These are phyloP conservation scores for Pilasporangium apinafurcum DNA, from an alignment of 352 stramenopile genomes.

Conservation along the genomic window DNA sequence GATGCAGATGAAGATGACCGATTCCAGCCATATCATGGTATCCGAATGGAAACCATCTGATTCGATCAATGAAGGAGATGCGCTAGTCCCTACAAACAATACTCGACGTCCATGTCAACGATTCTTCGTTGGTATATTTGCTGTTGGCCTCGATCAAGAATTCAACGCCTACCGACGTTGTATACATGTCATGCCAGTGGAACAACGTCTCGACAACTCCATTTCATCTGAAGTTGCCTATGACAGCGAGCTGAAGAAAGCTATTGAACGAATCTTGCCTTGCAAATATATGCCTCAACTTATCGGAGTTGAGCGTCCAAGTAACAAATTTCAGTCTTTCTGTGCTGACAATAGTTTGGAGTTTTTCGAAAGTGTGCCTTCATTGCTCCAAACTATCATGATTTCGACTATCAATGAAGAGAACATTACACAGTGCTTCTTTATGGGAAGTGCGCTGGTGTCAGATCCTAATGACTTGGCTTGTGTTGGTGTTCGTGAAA, in stretches of 20 bases:
- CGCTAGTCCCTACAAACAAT: neutral
- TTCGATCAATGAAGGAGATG: too few species aligned
- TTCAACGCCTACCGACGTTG: constrained; percentile 62
- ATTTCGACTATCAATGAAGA: constrained; percentile 52
- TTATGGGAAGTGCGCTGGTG: constrained; percentile 15
- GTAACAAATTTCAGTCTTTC: constrained; percentile 26
- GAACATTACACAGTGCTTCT: constrained; percentile 20
- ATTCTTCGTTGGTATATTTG: constrained; percentile 55
- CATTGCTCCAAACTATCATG: constrained; percentile 56
- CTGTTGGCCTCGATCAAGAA: constrained; percentile 52
- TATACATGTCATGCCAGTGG: constrained; percentile 38
- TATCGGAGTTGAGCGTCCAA: constrained; percentile 36
- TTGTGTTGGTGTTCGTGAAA: constrained; percentile 12
- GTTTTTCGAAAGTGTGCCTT: constrained; percentile 52
- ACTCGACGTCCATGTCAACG: neutral
- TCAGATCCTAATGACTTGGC: neutral
- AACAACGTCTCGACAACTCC: constrained; percentile 3
- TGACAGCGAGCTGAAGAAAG: constrained; percentile 29
- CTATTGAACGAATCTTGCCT: constrained; percentile 21
- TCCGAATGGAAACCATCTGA: constrained; percentile 38
- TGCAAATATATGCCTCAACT: constrained; percentile 44
- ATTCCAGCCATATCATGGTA: constrained; percentile 53
- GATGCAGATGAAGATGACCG: constrained; percentile 52
- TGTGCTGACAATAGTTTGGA: constrained; percentile 36
- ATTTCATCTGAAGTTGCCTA: constrained; percentile 13